phyloP scores from a whole-genome alignment of 148 eudicot genomes.

The Rhododendron ovatum region DNA sequence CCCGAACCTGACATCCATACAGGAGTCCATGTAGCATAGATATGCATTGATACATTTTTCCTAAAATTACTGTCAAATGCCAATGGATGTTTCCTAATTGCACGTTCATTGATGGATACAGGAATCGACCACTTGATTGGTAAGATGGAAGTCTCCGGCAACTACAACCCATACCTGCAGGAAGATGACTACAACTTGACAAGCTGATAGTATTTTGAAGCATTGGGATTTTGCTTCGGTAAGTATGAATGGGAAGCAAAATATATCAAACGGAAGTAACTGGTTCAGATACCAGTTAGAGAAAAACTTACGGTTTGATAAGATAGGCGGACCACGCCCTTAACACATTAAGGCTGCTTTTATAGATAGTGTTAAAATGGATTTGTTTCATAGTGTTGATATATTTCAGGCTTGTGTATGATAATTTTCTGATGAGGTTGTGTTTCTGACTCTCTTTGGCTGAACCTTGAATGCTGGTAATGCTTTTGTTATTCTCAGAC shows the following conservation, averaged over 20 bases:
- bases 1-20: background rate
- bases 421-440: background rate
- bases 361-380: background rate
- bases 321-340: background rate
- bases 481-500: background rate
- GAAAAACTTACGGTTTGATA: slow-evolving; percentile 1
- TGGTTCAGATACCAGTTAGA: slow-evolving; percentile 33
- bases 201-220: slow-evolving; percentile 25
- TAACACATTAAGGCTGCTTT: background rate
- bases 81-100: background rate
- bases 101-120: slow-evolving; percentile 19
- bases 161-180: slow-evolving; percentile 41
- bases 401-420: background rate
- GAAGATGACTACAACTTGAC: slow-evolving; percentile 61
- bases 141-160: slow-evolving; percentile 61
- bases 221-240: slow-evolving; percentile 2
- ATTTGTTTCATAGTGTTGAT: background rate
- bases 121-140: slow-evolving; percentile 66
- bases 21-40: background rate
- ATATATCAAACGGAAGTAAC: slow-evolving; percentile 27
- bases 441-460: background rate
- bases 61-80: background rate
- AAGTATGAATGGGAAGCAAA: slow-evolving; percentile 25
- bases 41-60: background rate
- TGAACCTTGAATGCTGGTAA: background rate